These are phyloP conservation scores for Arbutus unedo DNA, from an alignment of 148 eudicot genomes.

Conservation along the genomic window DNA sequence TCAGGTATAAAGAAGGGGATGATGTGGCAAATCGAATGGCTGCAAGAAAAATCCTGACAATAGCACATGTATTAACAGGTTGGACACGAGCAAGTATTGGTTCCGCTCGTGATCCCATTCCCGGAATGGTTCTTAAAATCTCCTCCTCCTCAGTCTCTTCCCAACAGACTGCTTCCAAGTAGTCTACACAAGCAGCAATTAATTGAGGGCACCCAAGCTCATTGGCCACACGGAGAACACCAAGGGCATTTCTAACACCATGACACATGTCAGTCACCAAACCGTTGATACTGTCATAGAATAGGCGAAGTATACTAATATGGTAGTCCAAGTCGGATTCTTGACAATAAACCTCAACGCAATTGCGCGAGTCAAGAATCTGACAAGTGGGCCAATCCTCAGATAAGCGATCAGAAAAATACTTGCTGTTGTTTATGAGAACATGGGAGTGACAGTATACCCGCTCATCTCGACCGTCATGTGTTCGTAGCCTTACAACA, in stretches of 20 bases:
- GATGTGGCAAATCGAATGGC: conserved; percentile 72
- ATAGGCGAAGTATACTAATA: conserved; percentile 63
- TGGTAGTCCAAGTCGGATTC: conserved; percentile 70
- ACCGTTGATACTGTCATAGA: conserved; percentile 41
- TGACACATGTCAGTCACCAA: conserved; percentile 43
- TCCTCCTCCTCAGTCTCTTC: conserved; percentile 92
- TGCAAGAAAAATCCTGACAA: conserved; percentile 54
- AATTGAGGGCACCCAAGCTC: conserved; percentile 71
- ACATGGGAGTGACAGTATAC: conserved; percentile 79
- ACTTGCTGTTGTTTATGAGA: conserved; percentile 67
- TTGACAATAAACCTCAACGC: conserved; percentile 80
- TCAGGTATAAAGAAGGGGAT: conserved; percentile 49
- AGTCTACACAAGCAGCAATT: conserved; percentile 59
- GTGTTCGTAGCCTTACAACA: conserved; percentile 74
- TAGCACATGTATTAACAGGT: conserved; percentile 52
- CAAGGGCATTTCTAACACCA: conserved; percentile 73
- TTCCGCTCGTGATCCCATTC: conserved; percentile 58
- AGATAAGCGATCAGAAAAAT: conserved; percentile 88
- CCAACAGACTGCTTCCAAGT: conserved; percentile 91
- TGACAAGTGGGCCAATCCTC: conserved; percentile 94
- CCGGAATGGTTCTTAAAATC: conserved; percentile 57
- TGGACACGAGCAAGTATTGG: conserved; percentile 72
- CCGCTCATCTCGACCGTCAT: conserved; percentile 86
- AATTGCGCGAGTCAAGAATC: conserved; percentile 88
- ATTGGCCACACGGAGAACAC: conserved; percentile 64